Evolutionary conservation across 768 basidiomycete species (phyloP), one percentile per base, ranked within the genome.

Genomic region (Lentinula detonsa): DNA sequence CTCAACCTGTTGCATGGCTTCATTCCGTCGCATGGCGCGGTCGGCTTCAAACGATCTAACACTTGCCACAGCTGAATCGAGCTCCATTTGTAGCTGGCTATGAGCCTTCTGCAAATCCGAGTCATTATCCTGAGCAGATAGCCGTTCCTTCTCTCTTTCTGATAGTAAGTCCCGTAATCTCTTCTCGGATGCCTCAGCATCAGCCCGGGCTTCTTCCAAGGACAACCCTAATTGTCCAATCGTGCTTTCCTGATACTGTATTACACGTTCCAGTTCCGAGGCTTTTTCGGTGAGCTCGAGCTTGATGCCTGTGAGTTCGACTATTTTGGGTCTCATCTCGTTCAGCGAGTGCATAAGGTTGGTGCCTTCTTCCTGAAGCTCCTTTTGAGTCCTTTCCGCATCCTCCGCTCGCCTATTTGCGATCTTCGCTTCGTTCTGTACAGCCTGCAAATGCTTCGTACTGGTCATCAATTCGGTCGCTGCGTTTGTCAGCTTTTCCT

Each of bases 271-370:
- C 59, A 91, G 71, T 59, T 72, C 70, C 63, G 83, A 84, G 49
- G 85, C 75, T 66, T 83, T 84, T 63, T 93, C 89, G 48, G 79
- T 77, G 8, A 91, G 78, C 62, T 89, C 83, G 13, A 90, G 73
- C 70, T 87, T 91, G 62, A 78, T 80, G 40, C 85, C 82, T 2
- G 89, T 91, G 58, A 95, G 77, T 69, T 91, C 86, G 21, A 93
- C 86, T 63, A 93, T 85, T 75, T 93, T 93, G 43, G 90, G 84
- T 34, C 88, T 83, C 85, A 93, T 88, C 72, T 93, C 91, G 64
- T 93, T 87, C 62, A 94, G 74, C n/a, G 89, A 86, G 33, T 80
- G 83, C 85, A 93, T 83, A 37, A 95, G 79, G 57, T 77, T 80
- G n/a, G 82, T 85, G 43, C 92, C 91, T 72, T 95, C 93, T 0